Evolutionary conservation across 1,284 basidiomycete species (phyloP).

Genomic region (Moesziomyces antarcticus): DNA sequence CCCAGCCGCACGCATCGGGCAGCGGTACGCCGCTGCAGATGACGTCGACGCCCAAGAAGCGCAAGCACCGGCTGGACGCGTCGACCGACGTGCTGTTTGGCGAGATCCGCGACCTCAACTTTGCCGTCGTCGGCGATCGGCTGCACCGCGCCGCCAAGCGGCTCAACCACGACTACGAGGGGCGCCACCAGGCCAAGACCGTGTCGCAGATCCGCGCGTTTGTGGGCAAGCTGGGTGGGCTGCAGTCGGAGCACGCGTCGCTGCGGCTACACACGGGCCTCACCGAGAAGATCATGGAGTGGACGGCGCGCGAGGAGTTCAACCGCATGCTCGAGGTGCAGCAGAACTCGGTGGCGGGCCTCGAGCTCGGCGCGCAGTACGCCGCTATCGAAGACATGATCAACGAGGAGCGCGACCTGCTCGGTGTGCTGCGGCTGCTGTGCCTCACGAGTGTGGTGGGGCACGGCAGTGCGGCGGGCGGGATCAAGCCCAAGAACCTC

Average conservation of each 20-base stretch:
- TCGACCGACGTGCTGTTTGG: constrained; percentile 82
- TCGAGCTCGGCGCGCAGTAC: constrained; percentile 53
- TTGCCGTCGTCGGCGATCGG: constrained; percentile 87
- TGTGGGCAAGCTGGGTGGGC: constrained; percentile 89
- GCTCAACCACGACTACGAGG: constrained; percentile 90
- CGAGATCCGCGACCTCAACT: constrained; percentile 90
- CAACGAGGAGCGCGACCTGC: constrained; percentile 47
- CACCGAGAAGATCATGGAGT: constrained; percentile 87
- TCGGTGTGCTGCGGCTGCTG: constrained; percentile 75
- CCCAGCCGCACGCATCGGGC: constrained; percentile 35
- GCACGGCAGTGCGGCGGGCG: constrained; percentile 71
- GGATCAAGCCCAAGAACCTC: constrained; percentile 85
- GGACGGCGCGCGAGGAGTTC: constrained; percentile 83
- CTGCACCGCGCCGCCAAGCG: constrained; percentile 84
- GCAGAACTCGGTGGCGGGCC: constrained; percentile 86
- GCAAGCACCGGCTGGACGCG: constrained; percentile 81
- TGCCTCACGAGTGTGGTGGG: constrained; percentile 84
- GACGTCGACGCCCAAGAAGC: constrained; percentile 46
- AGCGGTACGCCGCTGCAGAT: constrained; percentile 49
- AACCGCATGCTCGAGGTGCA: constrained; percentile 93
- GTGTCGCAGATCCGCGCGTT: constrained; percentile 93
- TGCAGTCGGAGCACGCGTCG: constrained; percentile 90
- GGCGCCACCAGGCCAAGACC: constrained; percentile 83
- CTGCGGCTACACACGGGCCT: constrained; percentile 89
- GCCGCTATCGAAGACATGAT: constrained; percentile 61